phyloP scores from a whole-genome alignment of 495 filamentous ascomycete species.

The Daldinia concentrica region DNA sequence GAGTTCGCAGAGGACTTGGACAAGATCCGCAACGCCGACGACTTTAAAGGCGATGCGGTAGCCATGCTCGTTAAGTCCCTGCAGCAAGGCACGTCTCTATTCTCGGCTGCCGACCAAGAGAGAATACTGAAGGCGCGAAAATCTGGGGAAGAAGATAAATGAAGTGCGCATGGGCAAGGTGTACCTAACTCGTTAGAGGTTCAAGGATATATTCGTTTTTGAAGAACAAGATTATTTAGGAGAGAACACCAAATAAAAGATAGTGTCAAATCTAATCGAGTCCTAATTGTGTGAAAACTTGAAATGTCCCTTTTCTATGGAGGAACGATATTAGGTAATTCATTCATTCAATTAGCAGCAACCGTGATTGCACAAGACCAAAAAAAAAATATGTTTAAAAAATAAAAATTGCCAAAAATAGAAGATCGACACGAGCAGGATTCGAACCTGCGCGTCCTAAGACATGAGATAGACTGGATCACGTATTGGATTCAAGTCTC shows the following conservation, averaged over 20 bases:
- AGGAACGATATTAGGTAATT: not conserved
- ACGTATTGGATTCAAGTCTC: constrained; percentile 59
- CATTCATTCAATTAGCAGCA: not conserved
- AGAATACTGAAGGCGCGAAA: constrained; percentile 45
- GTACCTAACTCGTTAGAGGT: not conserved
- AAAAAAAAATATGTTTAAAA: no score
- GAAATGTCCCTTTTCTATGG: not conserved
- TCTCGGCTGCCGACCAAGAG: constrained; percentile 56
- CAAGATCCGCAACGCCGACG: constrained; percentile 68
- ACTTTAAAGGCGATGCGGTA: constrained; percentile 71
- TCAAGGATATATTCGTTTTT: not conserved
- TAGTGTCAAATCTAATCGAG: no score
- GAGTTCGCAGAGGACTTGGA: constrained; percentile 80
- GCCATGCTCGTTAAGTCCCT: constrained; percentile 70
- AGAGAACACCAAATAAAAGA: no score
- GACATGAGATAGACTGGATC: constrained; percentile 57
- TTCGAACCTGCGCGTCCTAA: constrained; percentile 62
- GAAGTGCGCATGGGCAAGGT: not conserved
- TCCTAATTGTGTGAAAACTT: no score
- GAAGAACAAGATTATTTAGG: no score
- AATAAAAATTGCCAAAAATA: not conserved
- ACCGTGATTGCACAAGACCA: no score
- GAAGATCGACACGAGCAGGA: constrained; percentile 39
- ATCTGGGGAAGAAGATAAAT: constrained; percentile 10
- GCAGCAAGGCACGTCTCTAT: constrained; percentile 66